Evolutionary conservation across 129 eudicot species (phyloP), one percentile per base, ranked within the genome.

Genomic region (Dittrichia graveolens): DNA sequence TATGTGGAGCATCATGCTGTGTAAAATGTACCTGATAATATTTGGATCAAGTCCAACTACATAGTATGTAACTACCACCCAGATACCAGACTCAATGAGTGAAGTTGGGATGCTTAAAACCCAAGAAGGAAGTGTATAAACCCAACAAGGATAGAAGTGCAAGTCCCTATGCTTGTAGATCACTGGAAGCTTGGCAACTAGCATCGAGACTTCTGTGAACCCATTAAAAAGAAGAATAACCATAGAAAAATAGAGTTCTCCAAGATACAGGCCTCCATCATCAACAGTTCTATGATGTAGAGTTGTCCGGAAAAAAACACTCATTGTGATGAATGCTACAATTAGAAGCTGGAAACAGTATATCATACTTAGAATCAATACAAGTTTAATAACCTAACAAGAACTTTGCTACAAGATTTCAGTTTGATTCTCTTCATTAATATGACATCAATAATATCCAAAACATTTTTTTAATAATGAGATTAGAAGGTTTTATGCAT

Each of bases 71-170:
- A 94, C 87, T 57, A 77, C 83, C 73, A 94, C 99, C 99, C 99
- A 94, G 43, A 86, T 84, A 74, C 97, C 99, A 52, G 99, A 90
- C 78, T 94, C 99, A 62, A 90, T 74, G 67, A 94, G 79, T 34
- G 99, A 94, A 57, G 92, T 88, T 62, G 99, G 99, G 72, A 94
- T 83, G 58, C 99, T 94, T 81, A 94, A 78, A 61, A 77, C 73
- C 99, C 99, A 94, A 61, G 99, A 90, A 74, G 99, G 99, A 70
- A 94, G 80, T 58, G 99, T 86, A 67, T 90, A 94, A 41, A 78
- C 89, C 99, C 99, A 94, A 71, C 87, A 81, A 62, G 99, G 99
- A 69, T 94, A 94, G 83, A 90, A 94, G 56, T 88, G 96, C 85
- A 94, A 81, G 78, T 90, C 97, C 78, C 99, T 88, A 73, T 94